Evolutionary conservation across 179 eudicot genomes (phyloP), one percentile per base, ranked within the genome.

Genomic region (Amaranthus tricolor): DNA sequence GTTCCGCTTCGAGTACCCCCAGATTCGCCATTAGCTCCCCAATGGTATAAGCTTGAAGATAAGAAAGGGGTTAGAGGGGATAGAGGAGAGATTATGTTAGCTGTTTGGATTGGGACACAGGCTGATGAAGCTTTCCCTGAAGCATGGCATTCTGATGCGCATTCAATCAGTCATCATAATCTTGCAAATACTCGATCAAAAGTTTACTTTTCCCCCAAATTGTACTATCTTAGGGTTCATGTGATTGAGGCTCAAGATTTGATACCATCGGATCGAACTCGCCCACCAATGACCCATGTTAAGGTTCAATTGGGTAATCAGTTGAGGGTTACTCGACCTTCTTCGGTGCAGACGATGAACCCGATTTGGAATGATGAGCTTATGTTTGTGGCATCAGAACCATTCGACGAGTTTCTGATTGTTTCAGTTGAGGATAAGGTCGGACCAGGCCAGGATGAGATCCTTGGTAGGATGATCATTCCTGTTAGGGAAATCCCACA

Each of bases 61-160:
- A 88, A 75, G 74, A 83, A 72, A 12, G 92, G 96, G 6, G 77
- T 78, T 56, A 86, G 84, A 57, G 71, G 69, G 13, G 64, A 21
- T 0, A 44, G 79, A 0, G 97, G 97, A 0, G 98, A 94, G 74
- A 74, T 94, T 15, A 94, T 94, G 98, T 81, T 94, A 5, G 94
- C 96, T 0, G 98, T 90, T 15, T 94, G 98, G 98, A 87, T 92
- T 77, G 98, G 98, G 2, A 94, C 98, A 0, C 98, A 94, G 64
- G 98, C 96, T 7, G 98, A 94, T 70, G 98, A 94, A 66, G 88
- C 97, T 0, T 94, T 94, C 64, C 91, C 96, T 0, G 98, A 92
- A 9, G 98, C 98, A 0, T 94, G 98, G 98, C 97, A 92, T 72
- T 86, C 92, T 6, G 98, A 94, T 80, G 96, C 98, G 21, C 98